Percentiles rank a stretch among this genome's conserved stretches.
Conservation (phyloP, 2,329 filamentous ascomycete genomes). For the Botrytis medusae region DNA sequence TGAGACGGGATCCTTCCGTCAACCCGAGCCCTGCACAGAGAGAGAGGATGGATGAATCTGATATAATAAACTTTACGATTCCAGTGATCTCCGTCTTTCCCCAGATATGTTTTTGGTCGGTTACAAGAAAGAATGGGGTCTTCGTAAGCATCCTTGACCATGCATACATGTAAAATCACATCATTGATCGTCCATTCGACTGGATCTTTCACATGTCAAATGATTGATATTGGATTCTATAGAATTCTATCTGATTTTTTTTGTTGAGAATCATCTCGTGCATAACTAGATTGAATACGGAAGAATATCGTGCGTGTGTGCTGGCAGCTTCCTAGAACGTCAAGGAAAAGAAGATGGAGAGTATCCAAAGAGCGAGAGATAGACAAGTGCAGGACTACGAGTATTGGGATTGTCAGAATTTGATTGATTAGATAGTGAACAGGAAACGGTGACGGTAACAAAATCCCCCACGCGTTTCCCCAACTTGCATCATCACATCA, state of each 20-base stretch:
- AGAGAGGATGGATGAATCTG: not conserved
- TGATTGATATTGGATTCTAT: not conserved
- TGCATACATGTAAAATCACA: conserved; percentile 3
- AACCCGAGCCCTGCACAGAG: not conserved
- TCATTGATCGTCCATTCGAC: not conserved
- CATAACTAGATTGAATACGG: not conserved
- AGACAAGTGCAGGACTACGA: not conserved
- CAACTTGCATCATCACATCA: not conserved
- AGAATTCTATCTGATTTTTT: conserved; percentile 5
- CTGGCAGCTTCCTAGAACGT: not conserved
- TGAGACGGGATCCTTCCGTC: not conserved
- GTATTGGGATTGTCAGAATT: not conserved
- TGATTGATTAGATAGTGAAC: not conserved
- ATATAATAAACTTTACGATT: not conserved
- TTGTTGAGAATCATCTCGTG: not conserved
- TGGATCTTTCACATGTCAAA: conserved; percentile 7
- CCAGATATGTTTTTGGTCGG: not conserved
- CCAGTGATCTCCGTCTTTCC: not conserved
- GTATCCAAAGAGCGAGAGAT: not conserved
- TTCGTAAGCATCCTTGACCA: not conserved
- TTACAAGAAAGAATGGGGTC: not conserved
- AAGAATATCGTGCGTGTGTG: not conserved
- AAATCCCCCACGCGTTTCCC: not conserved
- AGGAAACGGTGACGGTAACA: not conserved
- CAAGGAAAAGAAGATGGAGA: not conserved